These are phyloP conservation scores for Yarrowia sp. DNA, from an alignment of 805 yeast species.

Conservation along the genomic window DNA sequence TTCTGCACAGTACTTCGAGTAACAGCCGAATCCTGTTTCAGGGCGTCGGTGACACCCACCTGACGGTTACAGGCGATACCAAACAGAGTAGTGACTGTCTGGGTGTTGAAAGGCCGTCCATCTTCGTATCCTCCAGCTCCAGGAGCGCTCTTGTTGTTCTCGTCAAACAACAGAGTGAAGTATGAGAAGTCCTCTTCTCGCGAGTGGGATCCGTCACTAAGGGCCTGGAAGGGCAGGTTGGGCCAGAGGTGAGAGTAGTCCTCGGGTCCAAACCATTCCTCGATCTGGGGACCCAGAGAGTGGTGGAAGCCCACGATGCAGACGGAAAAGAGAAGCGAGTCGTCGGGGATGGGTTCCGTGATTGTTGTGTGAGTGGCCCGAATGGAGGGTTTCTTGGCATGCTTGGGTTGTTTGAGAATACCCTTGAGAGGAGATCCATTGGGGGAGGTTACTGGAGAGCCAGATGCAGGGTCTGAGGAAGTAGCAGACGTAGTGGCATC, in stretches of 20 bases:
- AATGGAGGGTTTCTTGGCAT: slow-evolving; percentile 7
- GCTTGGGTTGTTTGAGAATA: slow-evolving; percentile 17
- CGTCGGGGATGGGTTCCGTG: slow-evolving; percentile 37
- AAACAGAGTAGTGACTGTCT: slow-evolving; percentile 73
- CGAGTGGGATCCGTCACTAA: slow-evolving; percentile 95
- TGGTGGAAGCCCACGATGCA: slow-evolving; percentile 95
- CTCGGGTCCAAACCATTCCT: slow-evolving; percentile 75
- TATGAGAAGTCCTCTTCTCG: slow-evolving; percentile 93
- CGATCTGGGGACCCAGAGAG: slow-evolving; percentile 90
- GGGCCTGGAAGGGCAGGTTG: slow-evolving; percentile 87
- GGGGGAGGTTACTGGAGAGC: slow-evolving; percentile 13
- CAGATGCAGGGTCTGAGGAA: slow-evolving; percentile 1
- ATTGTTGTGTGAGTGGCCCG: slow-evolving; percentile 30
- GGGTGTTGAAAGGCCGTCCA: slow-evolving; percentile 52
- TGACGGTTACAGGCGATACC: slow-evolving; percentile 95
- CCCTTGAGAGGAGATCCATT: slow-evolving; percentile 7
- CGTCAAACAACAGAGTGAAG: slow-evolving; percentile 81
- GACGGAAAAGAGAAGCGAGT: slow-evolving; percentile 70
- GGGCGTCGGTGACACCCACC: slow-evolving; percentile 66
- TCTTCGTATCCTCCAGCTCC: slow-evolving; percentile 51
- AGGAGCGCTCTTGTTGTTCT: slow-evolving; percentile 56
- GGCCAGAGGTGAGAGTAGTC: slow-evolving; percentile 69
- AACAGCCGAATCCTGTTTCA: slow-evolving; percentile 64
- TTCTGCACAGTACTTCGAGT: slow-evolving; percentile 91
- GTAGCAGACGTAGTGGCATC: neutral